Evolutionary conservation across 108 stramenopile genomes (phyloP), one percentile per base, ranked within the genome.

Genomic region (Stephanodiscus triporus): DNA sequence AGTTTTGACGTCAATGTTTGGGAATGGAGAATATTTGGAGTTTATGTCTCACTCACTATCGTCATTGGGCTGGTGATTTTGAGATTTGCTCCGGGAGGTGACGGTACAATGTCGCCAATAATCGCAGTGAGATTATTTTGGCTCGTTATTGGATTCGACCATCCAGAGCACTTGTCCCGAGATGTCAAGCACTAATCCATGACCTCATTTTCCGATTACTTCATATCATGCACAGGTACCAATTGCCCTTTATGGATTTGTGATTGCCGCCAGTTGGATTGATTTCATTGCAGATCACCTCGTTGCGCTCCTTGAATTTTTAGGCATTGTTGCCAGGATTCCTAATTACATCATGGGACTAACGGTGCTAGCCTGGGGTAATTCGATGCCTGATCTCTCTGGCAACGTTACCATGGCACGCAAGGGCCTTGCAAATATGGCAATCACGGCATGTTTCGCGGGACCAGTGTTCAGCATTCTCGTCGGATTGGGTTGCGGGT

Each of bases 401-500:
- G 84, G 91, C 14, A 91, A 95, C 56, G 67, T 90, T 0, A 87
- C 90, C 23, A 88, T 95, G 77, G 90, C 94, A 2, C 60, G 77
- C 63, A 87, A 87, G 58, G 92, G 94, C 1, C 54, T 84, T 11
- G 81, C 80, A 9, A 85, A 87, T 63, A 87, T 87, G 86, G 84
- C 86, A 5, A 81, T 84, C 11, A 86, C 78, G 0, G 82, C 82
- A 36, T 89, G 88, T 48, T 92, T 88, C 68, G 92, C 86, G 4
- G 91, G 89, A 19, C 94, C 94, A 14, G 70, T 90, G 4, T 93
- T 95, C 87, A 95, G 91, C 68, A 68, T 95, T n/a, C 76, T 81
- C 22, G 49, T 78, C 30, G 77, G 77, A 2, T 32, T 78, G 43
- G 77, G 73, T 13, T 48, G 67, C 37, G 77, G 84, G 40, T 72